Evolutionary conservation across 1,284 basidiomycete species (phyloP).

Genomic region (Hemileia vastatrix): DNA sequence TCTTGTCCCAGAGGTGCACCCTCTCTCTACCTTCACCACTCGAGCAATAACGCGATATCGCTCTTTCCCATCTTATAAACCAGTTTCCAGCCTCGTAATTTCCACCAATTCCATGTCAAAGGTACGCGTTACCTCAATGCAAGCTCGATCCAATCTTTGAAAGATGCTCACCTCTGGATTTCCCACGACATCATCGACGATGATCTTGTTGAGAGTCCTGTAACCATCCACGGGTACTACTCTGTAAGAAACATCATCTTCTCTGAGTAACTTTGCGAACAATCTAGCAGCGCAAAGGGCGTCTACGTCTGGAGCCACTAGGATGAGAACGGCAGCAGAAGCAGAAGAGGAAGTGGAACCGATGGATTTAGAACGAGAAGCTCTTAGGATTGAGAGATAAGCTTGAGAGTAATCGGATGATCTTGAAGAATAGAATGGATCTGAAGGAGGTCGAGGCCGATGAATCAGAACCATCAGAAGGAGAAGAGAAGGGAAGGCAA

Average conservation of each 20-base stretch:
- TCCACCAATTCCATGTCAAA: too few species aligned
- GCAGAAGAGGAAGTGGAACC: conserved; percentile 26
- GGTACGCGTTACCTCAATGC: too few species aligned
- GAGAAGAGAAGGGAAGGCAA: not conserved
- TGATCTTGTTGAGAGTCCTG: conserved; percentile 58
- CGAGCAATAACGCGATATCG: too few species aligned
- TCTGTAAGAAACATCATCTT: conserved; percentile 85
- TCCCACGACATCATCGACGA: conserved; percentile 58
- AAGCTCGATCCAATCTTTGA: not conserved
- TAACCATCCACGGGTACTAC: conserved; percentile 86
- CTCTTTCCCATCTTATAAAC: not conserved
- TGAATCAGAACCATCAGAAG: conserved; percentile 26
- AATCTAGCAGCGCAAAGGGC: conserved; percentile 79
- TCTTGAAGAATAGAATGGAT: conserved; percentile 13
- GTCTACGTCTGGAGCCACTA: conserved; percentile 81
- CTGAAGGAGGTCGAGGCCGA: conserved; percentile 28
- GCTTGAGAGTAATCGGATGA: conserved; percentile 31
- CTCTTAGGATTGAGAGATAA: conserved; percentile 26
- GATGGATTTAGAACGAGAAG: conserved; percentile 25
- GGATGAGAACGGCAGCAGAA: conserved; percentile 68
- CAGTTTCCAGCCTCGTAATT: too few species aligned
- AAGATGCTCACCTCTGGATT: conserved; percentile 58
- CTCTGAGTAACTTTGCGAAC: conserved; percentile 76
- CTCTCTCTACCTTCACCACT: too few species aligned
- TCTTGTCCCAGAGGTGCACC: too few species aligned